Evolutionary conservation across 306 rosid genomes (phyloP), one percentile per base, ranked within the genome.

Genomic region (Sophora flavescens): DNA sequence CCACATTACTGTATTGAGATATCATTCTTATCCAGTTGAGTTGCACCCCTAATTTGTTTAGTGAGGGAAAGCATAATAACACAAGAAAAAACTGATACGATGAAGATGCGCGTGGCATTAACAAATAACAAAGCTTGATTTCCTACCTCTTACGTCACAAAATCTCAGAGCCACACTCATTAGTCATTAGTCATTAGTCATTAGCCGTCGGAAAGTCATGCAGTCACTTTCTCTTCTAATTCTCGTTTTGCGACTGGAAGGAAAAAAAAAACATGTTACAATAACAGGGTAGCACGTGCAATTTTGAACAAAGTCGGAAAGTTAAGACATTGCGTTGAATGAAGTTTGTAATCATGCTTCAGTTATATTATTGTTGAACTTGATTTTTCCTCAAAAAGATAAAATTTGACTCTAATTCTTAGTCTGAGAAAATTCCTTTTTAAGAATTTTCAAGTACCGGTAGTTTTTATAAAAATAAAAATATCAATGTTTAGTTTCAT

Each of bases 71-170:
- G 35, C 50, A 52, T 9, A 0, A 16, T 22, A 22, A 22, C 62
- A 51, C 30, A 13, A 14, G 28, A 59, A 3, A 47, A 75, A 57
- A 6, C 4, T n/a, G 44, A 11, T 11, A 5, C 30, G n/a, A 63
- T 53, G 4, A 65, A 12, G 63, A 33, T 75, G 72, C 70, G 78
- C 78, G 56, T 70, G 81, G 50, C 39, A 7, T 22, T 52, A 22
- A 22, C 22, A 22, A 22, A 22, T 63, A 78, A 81, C 64, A 44
- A 44, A 44, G 14, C 0, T 22, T n/a, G n/a, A n/a, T n/a, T n/a
- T n/a, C n/a, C n/a, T n/a, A n/a, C n/a, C n/a, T n/a, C n/a, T n/a
- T 76, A 11, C 68, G 74, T 81, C 81, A 76, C 58, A 63, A 69
- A 76, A 76, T 76, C 78, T 81, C 48, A 39, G 33, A 62, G 61